Percentiles rank a stretch among this genome's conserved stretches.
Conservation (phyloP, 2,329 filamentous ascomycete species). For the Apiospora koreana region DNA sequence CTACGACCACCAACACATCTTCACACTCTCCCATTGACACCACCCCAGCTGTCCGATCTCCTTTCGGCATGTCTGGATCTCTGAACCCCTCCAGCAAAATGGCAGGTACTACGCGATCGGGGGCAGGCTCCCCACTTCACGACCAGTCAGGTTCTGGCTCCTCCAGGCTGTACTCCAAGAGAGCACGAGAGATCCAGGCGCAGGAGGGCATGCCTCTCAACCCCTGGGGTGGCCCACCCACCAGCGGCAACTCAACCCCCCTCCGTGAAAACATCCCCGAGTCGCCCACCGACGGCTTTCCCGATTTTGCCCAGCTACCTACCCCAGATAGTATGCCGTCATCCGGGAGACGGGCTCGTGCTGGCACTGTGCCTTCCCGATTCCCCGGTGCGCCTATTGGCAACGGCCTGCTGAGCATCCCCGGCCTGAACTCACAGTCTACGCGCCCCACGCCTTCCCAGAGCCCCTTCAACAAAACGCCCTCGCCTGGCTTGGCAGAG, state of each 20-base stretch:
- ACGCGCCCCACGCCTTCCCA: constrained; percentile 84
- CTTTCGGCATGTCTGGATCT: constrained; percentile 68
- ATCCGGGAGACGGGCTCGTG: constrained; percentile 73
- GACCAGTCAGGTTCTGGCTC: constrained; percentile 45
- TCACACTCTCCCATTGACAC: constrained; percentile 71
- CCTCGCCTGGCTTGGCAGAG: constrained; percentile 56
- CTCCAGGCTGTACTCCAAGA: constrained; percentile 80
- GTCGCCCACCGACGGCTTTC: constrained; percentile 93
- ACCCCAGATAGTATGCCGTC: constrained; percentile 67
- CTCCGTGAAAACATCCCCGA: constrained; percentile 97
- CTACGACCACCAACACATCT: constrained; percentile 66
- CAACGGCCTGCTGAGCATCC: constrained; percentile 58
- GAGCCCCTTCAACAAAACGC: constrained; percentile 80
- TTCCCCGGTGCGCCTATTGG: constrained; percentile 77
- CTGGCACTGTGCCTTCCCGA: constrained; percentile 93
- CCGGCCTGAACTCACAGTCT: constrained; percentile 69
- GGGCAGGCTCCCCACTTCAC: constrained; percentile 94
- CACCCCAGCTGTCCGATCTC: constrained; percentile 65
- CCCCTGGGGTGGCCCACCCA: constrained; percentile 88
- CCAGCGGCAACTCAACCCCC: constrained; percentile 93
- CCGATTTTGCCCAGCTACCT: constrained; percentile 78
- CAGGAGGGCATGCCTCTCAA: constrained; percentile 80
- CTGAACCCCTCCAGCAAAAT: constrained; percentile 62
- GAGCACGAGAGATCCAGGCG: constrained; percentile 96
- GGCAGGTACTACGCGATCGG: constrained; percentile 67